Conservation (phyloP, 208 protist genomes). For the Trypanosomatidae sp. region DNA sequence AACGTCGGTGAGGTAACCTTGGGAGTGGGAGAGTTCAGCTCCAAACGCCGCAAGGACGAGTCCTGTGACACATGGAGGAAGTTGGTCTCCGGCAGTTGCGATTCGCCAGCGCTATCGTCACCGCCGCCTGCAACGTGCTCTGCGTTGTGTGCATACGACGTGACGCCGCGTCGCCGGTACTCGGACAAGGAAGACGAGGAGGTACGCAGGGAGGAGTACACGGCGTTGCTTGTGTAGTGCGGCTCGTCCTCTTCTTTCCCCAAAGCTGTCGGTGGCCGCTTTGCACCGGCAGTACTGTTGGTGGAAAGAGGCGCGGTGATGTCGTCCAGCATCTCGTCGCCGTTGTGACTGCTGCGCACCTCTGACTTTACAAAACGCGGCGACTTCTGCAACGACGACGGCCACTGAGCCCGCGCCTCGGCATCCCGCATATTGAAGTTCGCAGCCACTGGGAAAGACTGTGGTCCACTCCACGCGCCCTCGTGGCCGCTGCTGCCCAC, state of each 20-base stretch:
- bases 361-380: neutral
- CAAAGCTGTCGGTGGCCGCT: neutral
- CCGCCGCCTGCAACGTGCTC: neutral
- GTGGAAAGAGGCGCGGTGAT: neutral
- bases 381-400: neutral
- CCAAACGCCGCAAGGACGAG: slow-evolving; percentile 12
- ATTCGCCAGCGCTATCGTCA: neutral
- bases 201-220: slow-evolving; percentile 4
- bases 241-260: neutral
- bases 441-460: neutral
- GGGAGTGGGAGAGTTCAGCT: neutral
- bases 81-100: slow-evolving; percentile 5
- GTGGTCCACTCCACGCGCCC: neutral
- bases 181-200: slow-evolving; percentile 17
- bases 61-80: slow-evolving; percentile 32
- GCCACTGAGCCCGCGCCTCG: neutral
- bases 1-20: neutral
- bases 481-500: neutral
- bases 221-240: neutral
- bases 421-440: neutral
- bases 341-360: neutral
- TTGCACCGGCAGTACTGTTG: neutral
- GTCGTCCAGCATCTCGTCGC: neutral
- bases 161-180: slow-evolving; percentile 17
- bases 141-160: slow-evolving; percentile 6